Evolutionary conservation across 305 asterid species (phyloP).

Genomic region (Fraxinus angustifolia): DNA sequence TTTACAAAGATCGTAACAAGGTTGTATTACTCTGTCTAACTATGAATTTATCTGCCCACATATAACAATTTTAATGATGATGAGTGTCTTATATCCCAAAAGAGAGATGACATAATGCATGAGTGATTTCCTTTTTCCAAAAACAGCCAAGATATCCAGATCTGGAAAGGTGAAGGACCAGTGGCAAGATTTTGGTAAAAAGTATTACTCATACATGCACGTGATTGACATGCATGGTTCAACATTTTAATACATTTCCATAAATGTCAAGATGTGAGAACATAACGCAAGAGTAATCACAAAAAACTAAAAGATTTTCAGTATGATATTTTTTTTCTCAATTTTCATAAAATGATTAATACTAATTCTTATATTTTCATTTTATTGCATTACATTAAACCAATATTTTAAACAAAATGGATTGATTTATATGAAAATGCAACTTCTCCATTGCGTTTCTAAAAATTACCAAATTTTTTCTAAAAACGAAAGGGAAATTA

Average conservation of each 20-base stretch:
- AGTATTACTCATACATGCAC: background rate
- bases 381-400: background rate
- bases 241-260: background rate
- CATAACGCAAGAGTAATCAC: background rate
- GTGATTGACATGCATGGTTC: background rate
- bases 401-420: background rate
- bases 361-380: background rate
- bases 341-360: background rate
- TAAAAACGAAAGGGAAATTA: background rate
- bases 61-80: background rate
- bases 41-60: background rate
- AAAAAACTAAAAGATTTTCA: background rate
- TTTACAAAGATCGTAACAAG: background rate
- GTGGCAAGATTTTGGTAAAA: background rate
- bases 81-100: background rate
- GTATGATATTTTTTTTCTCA: background rate
- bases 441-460: background rate
- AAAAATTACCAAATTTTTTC: background rate
- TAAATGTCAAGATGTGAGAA: background rate
- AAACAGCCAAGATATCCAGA: background rate
- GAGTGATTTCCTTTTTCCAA: background rate
- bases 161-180: background rate
- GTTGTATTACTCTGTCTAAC: background rate
- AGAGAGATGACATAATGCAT: background rate
- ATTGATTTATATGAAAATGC: background rate